A percentile compares a stretch with the other conserved stretches of the same genome.
These are phyloP conservation scores for Marasmius oreades DNA, from an alignment of 1,284 basidiomycete genomes.

Conservation along the genomic window DNA sequence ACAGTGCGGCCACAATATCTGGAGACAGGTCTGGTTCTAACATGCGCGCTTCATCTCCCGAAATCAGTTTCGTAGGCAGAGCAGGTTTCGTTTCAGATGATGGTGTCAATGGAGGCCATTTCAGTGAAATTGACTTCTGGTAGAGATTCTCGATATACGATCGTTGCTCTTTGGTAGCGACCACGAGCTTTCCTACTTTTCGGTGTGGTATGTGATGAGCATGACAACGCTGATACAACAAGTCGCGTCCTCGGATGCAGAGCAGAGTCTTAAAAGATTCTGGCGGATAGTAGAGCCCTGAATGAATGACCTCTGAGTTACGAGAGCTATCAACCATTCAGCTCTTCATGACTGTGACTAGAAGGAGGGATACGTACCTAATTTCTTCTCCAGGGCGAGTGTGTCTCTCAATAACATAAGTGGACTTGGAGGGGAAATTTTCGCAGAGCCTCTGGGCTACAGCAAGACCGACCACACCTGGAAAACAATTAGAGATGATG, in stretches of 20 bases:
- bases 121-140: constrained; percentile 53
- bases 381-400: constrained; percentile 73
- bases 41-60: constrained; percentile 66
- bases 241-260: constrained; percentile 83
- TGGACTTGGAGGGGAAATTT: constrained; percentile 69
- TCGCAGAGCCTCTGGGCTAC: constrained; percentile 76
- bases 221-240: constrained; percentile 81
- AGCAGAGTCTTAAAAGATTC: constrained; percentile 84
- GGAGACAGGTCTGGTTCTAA: constrained; percentile 82
- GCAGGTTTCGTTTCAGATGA: constrained; percentile 27
- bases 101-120: constrained; percentile 45
- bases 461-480: constrained; percentile 86
- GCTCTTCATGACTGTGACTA: background rate
- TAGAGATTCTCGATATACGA: constrained; percentile 71
- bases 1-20: constrained; percentile 71
- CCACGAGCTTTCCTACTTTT: constrained; percentile 86
- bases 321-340: constrained; percentile 60
- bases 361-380: constrained; percentile 47
- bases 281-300: constrained; percentile 81
- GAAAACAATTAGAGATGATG: background rate
- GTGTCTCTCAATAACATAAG: constrained; percentile 85
- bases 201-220: constrained; percentile 63
- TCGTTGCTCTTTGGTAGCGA: constrained; percentile 66
- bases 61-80: constrained; percentile 69
- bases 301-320: constrained; percentile 96